phyloP scores from a whole-genome alignment of 495 filamentous ascomycete species.

The Neurospora hispaniola region DNA sequence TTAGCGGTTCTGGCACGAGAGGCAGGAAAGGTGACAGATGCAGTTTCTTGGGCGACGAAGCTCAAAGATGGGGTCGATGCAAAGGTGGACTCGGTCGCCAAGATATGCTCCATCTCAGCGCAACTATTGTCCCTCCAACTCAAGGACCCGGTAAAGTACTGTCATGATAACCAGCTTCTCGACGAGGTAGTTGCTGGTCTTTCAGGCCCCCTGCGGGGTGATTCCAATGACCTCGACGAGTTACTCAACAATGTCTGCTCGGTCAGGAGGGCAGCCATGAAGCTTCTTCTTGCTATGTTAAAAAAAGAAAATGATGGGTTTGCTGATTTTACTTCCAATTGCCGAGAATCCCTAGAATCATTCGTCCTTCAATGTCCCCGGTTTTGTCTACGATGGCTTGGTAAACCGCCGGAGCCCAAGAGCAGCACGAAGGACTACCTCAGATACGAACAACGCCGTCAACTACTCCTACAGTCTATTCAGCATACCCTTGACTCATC shows the following conservation, averaged over 20 bases:
- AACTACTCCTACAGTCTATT: constrained; percentile 33
- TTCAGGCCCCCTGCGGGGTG: constrained; percentile 51
- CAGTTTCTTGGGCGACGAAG: constrained; percentile 38
- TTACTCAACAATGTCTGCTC: constrained; percentile 53
- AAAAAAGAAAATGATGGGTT: constrained; percentile 8
- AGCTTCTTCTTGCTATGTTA: constrained; percentile 29
- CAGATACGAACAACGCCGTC: constrained; percentile 46
- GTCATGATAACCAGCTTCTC: constrained; percentile 28
- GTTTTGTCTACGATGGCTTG: constrained; percentile 45
- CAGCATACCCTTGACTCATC: constrained; percentile 46
- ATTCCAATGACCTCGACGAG: constrained; percentile 55
- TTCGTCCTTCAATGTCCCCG: constrained; percentile 42
- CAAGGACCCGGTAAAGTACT: constrained; percentile 20
- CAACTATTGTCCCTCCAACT: constrained; percentile 36
- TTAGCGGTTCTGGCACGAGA: constrained; percentile 34
- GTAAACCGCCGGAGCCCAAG: constrained; percentile 33
- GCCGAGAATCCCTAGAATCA: constrained; percentile 27
- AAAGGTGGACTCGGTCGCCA: constrained; percentile 33
- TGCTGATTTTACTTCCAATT: background rate
- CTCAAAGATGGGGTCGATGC: constrained; percentile 21
- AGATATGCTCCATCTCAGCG: constrained; percentile 30
- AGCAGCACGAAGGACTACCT: constrained; percentile 38
- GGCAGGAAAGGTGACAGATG: constrained; percentile 30
- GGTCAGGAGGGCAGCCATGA: constrained; percentile 50
- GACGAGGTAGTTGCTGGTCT: constrained; percentile 41